Base-by-base conservation (phyloP, 192 early-diverging fungal genomes). In the Phycomyces nitens region DNA sequence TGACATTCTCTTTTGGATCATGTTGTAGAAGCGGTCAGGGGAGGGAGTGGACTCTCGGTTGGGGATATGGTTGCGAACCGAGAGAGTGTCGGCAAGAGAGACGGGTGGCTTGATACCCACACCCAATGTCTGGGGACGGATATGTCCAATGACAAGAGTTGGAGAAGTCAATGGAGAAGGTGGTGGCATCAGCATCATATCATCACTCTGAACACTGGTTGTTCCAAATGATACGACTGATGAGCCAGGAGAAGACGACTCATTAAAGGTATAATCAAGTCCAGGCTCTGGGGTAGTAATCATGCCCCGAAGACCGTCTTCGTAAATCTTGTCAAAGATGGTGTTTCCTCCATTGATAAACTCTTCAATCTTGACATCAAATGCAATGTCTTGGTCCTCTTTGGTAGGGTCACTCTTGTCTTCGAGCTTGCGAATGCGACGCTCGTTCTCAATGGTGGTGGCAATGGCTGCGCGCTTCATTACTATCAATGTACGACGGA, bases 391-490 rank as follows among this genome's bases (percentile, higher is more conserved):
- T 24, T 62, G 24, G 12, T 43, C 51, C 5, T 43, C 44, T 14
- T 39, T 29, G 38, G 15, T 58, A 24, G 24, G 18, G 11, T 60
- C 29, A 23, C 24, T 27, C 0, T 49, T 63, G 8, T 26, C 51
- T 43, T 66, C 60, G 40, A 73, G 40, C 34, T 73, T 66, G 22
- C 66, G 60, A 9, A 73, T 68, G 11, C 66, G 65, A 15, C 62
- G 71, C 27, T 73, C 71, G 18, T 68, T 73, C 22, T 73, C 66
- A 8, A 73, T 60, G 0, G 65, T 63, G 2, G 65, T 73, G 3
- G 71, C 69, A 8, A 84, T 80, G 14, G 84, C 84, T 0, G 82
- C 84, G 56, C 76, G 70, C 16, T 80, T 77, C 85, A 86, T 86
- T 15, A 80, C 73, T 55, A 82, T 77, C 41, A 86, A 65, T 12